Base-by-base conservation (phyloP, 2,329 filamentous ascomycete genomes). In the Claviceps quebecensis region DNA sequence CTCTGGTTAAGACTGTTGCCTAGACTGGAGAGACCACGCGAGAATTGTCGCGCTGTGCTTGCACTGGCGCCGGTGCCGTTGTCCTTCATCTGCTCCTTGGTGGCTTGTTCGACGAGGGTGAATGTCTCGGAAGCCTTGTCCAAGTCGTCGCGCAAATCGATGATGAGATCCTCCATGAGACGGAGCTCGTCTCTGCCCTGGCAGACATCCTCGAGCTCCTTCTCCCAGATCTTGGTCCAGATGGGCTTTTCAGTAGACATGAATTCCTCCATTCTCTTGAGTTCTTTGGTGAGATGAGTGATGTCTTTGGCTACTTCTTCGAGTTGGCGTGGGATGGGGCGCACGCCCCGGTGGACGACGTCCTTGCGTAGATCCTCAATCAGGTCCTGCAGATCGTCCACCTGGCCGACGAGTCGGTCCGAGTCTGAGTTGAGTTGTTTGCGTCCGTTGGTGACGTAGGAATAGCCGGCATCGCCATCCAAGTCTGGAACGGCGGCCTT, bases 201-300 rank as follows among this genome's bases (percentile, higher is more conserved):
- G 69, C 93, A 97, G 2, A 98, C 91, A 49, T 91, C 84, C 67
- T 97, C 88, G 45, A 98, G 74, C 67, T 97, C 90, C 69, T 94
- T 90, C 77, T 97, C 91, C 93, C 93, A 98, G 57, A 97, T 95
- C 78, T 96, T 96, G 51, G 89, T 96, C 91, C 93, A 98, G 53
- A 96, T 75, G 0, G 93, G 93, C 67, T 95, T 95, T 76, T 98
- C 93, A 46, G 81, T 80, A 60, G 83, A 84, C 70, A 98, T 79
- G 72, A 86, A 95, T 16, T 95, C 90, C 64, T 95, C 87, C 77
- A 98, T 84, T 70, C 87, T 90, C 76, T 87, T 93, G 56, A 98
- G 80, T 62, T 96, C 90, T 62, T 88, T 84, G 47, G 83, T 86
- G 36, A 93, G 82, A 51, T 75, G 70, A 47, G 83, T 81, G 56